Percentiles rank a stretch among this genome's conserved stretches.
Evolutionary conservation across 805 yeast genomes (phyloP).

Genomic region (Candida ovalis): DNA sequence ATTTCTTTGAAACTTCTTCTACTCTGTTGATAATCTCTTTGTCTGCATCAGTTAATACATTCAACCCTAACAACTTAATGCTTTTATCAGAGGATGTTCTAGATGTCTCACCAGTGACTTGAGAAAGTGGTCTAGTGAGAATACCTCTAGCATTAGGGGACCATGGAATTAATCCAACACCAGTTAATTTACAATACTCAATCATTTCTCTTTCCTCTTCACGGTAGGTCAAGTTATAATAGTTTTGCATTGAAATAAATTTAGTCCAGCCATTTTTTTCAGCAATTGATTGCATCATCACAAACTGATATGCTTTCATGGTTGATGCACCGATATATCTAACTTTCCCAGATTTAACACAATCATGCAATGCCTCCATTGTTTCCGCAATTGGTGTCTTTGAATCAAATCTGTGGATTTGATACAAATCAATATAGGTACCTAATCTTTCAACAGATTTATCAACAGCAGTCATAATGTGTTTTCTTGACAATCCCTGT

Average conservation of each 20-base stretch:
- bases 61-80: constrained; percentile 11
- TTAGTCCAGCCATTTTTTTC: constrained; percentile 54
- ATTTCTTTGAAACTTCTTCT: constrained; percentile 46
- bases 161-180: constrained; percentile 58
- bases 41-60: constrained; percentile 22
- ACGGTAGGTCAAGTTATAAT: constrained; percentile 51
- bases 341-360: constrained; percentile 42
- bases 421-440: constrained; percentile 50
- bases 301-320: constrained; percentile 55
- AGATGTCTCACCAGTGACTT: constrained; percentile 2
- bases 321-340: constrained; percentile 63
- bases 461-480: constrained; percentile 41
- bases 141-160: constrained; percentile 57
- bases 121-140: constrained; percentile 43
- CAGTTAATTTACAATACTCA: constrained; percentile 47
- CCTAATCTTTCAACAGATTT: constrained; percentile 45
- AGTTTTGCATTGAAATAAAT: constrained; percentile 57
- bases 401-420: constrained; percentile 53
- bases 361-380: constrained; percentile 54
- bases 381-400: constrained; percentile 48
- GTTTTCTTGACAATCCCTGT: constrained; percentile 41
- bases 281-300: constrained; percentile 50
- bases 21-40: constrained; percentile 42
- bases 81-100: not conserved
- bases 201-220: constrained; percentile 65